phyloP scores from a whole-genome alignment of 208 protist species.

The Naegleria gruberi region DNA sequence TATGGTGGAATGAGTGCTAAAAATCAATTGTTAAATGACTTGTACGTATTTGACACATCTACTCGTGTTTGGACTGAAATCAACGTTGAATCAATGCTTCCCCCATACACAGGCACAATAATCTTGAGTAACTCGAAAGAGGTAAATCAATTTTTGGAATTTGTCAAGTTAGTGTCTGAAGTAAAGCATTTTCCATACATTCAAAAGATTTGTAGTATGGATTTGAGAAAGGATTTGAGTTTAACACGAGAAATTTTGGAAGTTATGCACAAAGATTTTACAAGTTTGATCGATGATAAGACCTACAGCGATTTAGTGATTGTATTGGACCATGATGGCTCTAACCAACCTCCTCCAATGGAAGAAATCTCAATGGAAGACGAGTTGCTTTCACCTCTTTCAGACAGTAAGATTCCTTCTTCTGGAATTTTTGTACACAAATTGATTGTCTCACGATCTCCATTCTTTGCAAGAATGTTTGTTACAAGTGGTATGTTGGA shows the following conservation, averaged over 20 bases:
- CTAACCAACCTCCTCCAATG: background rate
- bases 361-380: background rate
- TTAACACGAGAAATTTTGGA: background rate
- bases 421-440: background rate
- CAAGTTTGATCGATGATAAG: background rate
- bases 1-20: background rate
- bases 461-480: background rate
- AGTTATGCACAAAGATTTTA: background rate
- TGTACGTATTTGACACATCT: background rate
- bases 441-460: background rate
- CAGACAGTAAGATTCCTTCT: background rate
- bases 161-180: background rate
- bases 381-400: background rate
- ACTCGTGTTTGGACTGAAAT: background rate
- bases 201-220: background rate
- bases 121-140: background rate
- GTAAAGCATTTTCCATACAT: background rate
- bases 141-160: background rate
- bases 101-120: background rate
- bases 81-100: background rate
- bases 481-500: background rate
- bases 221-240: background rate
- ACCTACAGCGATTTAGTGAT: background rate
- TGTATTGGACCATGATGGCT: background rate
- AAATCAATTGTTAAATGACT: background rate